These are phyloP conservation scores for Colletotrichum nymphaeae DNA, from an alignment of 2,329 filamentous ascomycete species.

Conservation along the genomic window DNA sequence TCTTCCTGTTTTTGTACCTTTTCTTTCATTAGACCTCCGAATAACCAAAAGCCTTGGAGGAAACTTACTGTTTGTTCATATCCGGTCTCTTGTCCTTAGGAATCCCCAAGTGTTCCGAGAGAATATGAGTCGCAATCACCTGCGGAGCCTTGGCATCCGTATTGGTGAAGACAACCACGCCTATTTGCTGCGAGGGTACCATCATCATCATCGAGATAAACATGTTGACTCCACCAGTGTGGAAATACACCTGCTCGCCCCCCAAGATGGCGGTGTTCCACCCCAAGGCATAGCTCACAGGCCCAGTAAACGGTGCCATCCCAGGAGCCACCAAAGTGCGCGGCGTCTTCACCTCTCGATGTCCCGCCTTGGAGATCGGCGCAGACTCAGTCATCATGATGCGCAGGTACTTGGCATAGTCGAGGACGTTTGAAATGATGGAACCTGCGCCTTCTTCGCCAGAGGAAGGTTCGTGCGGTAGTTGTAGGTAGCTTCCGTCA, in stretches of 20 bases:
- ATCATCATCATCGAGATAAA: conserved; percentile 45
- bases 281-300: conserved; percentile 43
- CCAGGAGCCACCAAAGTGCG: conserved; percentile 37
- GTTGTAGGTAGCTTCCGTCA: conserved; percentile 38
- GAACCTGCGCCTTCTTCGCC: conserved; percentile 55
- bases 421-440: conserved; percentile 51
- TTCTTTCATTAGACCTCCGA: background rate
- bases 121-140: conserved; percentile 41
- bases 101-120: conserved; percentile 45
- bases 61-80: conserved; percentile 33
- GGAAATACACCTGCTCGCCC: conserved; percentile 43
- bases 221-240: conserved; percentile 43
- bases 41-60: background rate
- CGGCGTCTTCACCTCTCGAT: conserved; percentile 43
- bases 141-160: conserved; percentile 33
- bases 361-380: conserved; percentile 41
- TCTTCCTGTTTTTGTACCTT: background rate
- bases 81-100: conserved; percentile 33
- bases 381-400: conserved; percentile 45
- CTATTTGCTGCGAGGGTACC: conserved; percentile 47
- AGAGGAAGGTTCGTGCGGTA: conserved; percentile 42
- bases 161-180: conserved; percentile 45
- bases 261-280: conserved; percentile 43
- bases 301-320: conserved; percentile 34
- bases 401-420: conserved; percentile 50